Evolutionary conservation across 1,284 basidiomycete species (phyloP).

Genomic region (Abortiporus biennis): DNA sequence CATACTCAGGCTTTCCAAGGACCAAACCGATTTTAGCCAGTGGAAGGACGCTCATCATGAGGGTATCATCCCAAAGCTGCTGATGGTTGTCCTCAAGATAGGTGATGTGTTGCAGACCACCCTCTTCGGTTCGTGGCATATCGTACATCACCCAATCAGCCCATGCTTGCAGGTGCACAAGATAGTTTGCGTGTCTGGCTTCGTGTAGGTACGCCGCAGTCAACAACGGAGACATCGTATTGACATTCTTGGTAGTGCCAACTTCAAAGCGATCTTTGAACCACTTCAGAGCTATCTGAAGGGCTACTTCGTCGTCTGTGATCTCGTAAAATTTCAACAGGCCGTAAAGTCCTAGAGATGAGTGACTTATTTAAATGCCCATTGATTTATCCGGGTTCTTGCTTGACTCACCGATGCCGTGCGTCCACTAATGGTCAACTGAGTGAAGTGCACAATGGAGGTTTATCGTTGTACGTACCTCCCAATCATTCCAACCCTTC

Average conservation of each 20-base stretch:
- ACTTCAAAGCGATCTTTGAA: slow-evolving; percentile 48
- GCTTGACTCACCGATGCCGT: slow-evolving; percentile 37
- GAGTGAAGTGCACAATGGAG: not conserved
- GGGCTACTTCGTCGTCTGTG: slow-evolving; percentile 34
- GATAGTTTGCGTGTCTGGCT: slow-evolving; percentile 32
- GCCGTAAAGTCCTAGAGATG: slow-evolving; percentile 35
- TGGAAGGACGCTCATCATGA: slow-evolving; percentile 62
- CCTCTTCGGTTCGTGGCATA: slow-evolving; percentile 51
- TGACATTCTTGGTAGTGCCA: slow-evolving; percentile 63
- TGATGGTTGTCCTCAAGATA: slow-evolving; percentile 48
- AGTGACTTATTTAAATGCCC: not conserved
- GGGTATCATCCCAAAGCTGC: slow-evolving; percentile 63
- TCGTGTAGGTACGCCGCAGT: slow-evolving; percentile 51
- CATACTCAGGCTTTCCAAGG: slow-evolving; percentile 44
- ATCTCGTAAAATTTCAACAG: slow-evolving; percentile 39
- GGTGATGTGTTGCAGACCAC: slow-evolving; percentile 58
- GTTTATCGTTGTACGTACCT: slow-evolving; percentile 26
- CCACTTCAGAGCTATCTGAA: slow-evolving; percentile 49
- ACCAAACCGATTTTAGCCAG: slow-evolving; percentile 58
- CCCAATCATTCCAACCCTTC: slow-evolving; percentile 64
- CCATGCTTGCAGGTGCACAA: slow-evolving; percentile 51
- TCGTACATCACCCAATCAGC: slow-evolving; percentile 62
- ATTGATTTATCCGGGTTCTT: slow-evolving; percentile 4
- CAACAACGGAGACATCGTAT: slow-evolving; percentile 61
- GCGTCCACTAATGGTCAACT: slow-evolving; percentile 41